Evolutionary conservation across 2,329 filamentous ascomycete genomes (phyloP).

Genomic region (Onygena corvina): DNA sequence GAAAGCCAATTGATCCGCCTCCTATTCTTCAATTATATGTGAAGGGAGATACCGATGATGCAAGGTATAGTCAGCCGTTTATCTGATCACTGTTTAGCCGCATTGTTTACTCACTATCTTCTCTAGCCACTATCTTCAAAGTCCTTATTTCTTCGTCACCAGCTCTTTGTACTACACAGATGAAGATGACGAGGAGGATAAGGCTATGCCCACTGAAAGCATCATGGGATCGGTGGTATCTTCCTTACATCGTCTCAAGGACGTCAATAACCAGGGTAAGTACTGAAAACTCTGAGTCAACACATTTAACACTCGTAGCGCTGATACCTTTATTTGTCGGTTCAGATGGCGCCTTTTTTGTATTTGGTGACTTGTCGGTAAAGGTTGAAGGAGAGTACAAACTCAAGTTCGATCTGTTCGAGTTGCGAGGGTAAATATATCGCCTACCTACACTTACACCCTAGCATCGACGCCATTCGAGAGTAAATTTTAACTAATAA

Average conservation of each 20-base stretch:
- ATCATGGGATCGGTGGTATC: slow-evolving; percentile 64
- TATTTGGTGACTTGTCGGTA: slow-evolving; percentile 80
- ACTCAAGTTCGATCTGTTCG: slow-evolving; percentile 66
- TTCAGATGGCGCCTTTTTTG: slow-evolving; percentile 70
- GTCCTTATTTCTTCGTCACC: slow-evolving; percentile 53
- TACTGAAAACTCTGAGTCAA: slow-evolving; percentile 6
- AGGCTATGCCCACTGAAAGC: slow-evolving; percentile 39
- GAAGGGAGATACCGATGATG: slow-evolving; percentile 37
- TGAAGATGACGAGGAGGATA: slow-evolving; percentile 33
- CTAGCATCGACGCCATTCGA: neutral
- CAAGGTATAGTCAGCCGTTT: slow-evolving; percentile 41
- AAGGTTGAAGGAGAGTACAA: slow-evolving; percentile 60
- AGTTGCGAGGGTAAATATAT: slow-evolving; percentile 48
- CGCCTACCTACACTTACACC: slow-evolving; percentile 4
- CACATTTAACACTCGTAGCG: neutral
- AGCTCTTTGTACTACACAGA: slow-evolving; percentile 43
- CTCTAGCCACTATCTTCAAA: slow-evolving; percentile 49
- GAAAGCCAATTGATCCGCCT: slow-evolving; percentile 75
- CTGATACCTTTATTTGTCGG: neutral
- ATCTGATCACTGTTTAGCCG: neutral
- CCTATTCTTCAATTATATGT: slow-evolving; percentile 65
- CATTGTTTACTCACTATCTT: neutral
- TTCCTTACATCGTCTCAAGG: slow-evolving; percentile 70
- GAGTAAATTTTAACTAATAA: neutral
- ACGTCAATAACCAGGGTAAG: slow-evolving; percentile 54